Base-by-base conservation (phyloP, 345 rosid species). In the Geranium brycei region DNA sequence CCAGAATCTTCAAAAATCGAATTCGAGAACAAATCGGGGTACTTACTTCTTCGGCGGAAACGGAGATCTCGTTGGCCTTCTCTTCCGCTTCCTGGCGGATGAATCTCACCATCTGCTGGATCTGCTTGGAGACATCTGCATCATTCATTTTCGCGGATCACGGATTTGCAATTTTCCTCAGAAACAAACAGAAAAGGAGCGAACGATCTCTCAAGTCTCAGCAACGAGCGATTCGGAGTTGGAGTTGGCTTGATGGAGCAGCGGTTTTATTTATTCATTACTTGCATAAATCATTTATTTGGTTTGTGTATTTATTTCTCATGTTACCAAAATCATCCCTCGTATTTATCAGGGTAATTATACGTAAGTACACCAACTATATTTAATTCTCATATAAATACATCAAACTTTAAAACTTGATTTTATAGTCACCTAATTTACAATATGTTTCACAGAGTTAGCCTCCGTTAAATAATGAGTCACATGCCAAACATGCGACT, bases 41-140 rank as follows among this genome's bases (percentile, higher is more conserved):
- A 2, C 74, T 4, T 66, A 95, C 99, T 80, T 95, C 97, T 78
- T 87, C 95, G 0, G 97, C 95, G 51, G 99, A 88, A 71, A 87
- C 81, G 51, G 81, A 79, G 87, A 95, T 95, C 91, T 95, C 99
- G 72, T 87, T 88, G 77, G 95, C 92, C 59, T 88, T 95, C 78
- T 95, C 99, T 73, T 91, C 88, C 7, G 97, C 97, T 77, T 95
- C 99, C 65, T 91, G 99, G 70, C 85, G 91, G 84, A 95, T 87
- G 81, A 95, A 91, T 66, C 88, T 77, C 72, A 91, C 95, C 99
- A 95, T 95, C 88, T 91, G 95, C 86, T 95, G 87, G 84, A 91
- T 91, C 91, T 95, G 97, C 73, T 66, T 81, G 59, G 97, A 78
- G 6, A 91, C 96, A 83, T 91, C 96, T 17, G 88, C 83, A 73